Base-by-base conservation (phyloP, 2,329 filamentous ascomycete species). In the Penicillium sp. region DNA sequence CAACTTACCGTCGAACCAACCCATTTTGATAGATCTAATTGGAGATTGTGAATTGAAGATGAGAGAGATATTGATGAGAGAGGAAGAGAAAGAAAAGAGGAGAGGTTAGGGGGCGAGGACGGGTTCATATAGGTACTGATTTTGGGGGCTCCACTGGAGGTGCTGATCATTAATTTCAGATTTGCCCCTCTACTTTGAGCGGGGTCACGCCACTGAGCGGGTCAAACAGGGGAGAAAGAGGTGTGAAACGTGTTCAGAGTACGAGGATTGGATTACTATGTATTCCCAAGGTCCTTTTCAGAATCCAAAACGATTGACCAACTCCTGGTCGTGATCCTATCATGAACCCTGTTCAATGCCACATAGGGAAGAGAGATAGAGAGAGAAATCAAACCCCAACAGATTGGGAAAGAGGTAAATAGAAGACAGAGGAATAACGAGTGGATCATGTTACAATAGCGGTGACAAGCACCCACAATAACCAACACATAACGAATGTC, bases 1-100 rank as follows among this genome's bases (percentile, higher is more conserved):
- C 22, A 19, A 59, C 57, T 42, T 63, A 69, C 65, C 49, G 55
- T 51, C 42, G 63, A 68, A 69, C 57, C 58, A 69, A 59, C 65
- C 65, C 67, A 69, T 68, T 51, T 16, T 67, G 66, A 60, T 45
- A 52, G 22, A 47, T 27, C 35, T 37, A 42, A 27, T 44, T 58
- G 16, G 27, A 49, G 27, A 42, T 42, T 42, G 39, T 42, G 35
- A 43, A 46, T 44, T 35, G n/a, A 49, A 44, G 10, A 22, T 44
- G 26, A 44, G 10, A 44, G 35, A 42, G 43, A 54, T 48, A 42
- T 49, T 44, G 26, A 49, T 26, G 43, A 27, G 39, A 46, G 29
- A 35, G 29, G 3, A 47, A 26, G 31, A 22, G 33, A 49, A 48
- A 29, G 50, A 49, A 39, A 54, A 46, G 54, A 54, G 37, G 45